Evolutionary conservation across 169 alveolate genomes (phyloP), one percentile per base, ranked within the genome.

Genomic region (Cryptosporidium andersoni): DNA sequence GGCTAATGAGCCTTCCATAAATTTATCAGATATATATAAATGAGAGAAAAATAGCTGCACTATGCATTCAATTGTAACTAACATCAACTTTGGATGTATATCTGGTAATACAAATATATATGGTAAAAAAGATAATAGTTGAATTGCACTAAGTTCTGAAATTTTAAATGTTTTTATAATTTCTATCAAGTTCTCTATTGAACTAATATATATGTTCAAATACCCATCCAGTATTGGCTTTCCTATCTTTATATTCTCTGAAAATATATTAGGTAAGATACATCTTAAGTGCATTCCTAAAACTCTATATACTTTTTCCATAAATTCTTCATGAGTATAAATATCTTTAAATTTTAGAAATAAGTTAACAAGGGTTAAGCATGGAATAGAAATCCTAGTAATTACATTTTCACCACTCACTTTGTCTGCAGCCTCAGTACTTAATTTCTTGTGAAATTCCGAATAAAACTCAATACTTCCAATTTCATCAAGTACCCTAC

Each of bases 1-100:
- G 60, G 14, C 60, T 9, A 74, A 58, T 5, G 68, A 16, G 42
- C 49, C 60, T 42, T 74, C 85, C 67, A 74, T 25, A 51, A 74
- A 74, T 4, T 11, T 34, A 55, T 12, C 48, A 2, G 85, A 74
- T 45, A 58, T 58, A 14, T 58, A 56, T 40, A 68, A 53, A 40
- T 64, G 52, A 37, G 74, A 56, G 14, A 74, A 45, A 45, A 74
- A 74, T 60, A 74, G 60, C 16, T 74, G 63, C 55, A 74, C 85
- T 43, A 74, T 45, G 37, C 55, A 58, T 5, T 74, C 85, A 9
- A 60, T 39, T 25, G 45, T 51, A 9, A 45, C 40, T 4, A 56
- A 16, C n/a, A 56, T 42, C 42, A 43, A 16, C 51, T 43, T 74
- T 3, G 67, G 36, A 74, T 25, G 55, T 37, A 37, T 14, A 5